Conservation (phyloP, 2,329 filamentous ascomycete genomes). For the Beauveria scarabaeidicola region DNA sequence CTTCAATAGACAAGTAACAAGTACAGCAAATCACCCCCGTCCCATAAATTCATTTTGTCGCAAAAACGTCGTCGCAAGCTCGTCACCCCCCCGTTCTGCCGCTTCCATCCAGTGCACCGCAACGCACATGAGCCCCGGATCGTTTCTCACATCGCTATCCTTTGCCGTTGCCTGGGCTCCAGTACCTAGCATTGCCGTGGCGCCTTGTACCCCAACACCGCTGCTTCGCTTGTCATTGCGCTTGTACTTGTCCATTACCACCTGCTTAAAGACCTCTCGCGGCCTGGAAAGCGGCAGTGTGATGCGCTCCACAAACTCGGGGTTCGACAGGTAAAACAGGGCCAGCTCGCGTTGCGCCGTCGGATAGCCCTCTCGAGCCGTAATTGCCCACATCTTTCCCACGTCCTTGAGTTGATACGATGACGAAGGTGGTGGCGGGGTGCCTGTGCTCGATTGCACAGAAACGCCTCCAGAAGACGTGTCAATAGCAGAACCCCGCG, state of each 20-base stretch:
- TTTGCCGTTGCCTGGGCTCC: conserved; percentile 18
- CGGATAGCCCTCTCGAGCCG: conserved; percentile 76
- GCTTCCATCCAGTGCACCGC: conserved; percentile 97
- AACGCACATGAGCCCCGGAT: conserved; percentile 84
- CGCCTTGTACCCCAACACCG: conserved; percentile 16
- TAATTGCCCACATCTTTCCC: conserved; percentile 83
- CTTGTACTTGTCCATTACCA: conserved; percentile 66
- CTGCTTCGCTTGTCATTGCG: conserved; percentile 25
- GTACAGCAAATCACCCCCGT: conserved; percentile 18
- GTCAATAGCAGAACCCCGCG: conserved; percentile 39
- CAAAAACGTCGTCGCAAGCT: conserved; percentile 73
- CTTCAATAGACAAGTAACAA: neutral
- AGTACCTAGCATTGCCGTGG: conserved; percentile 13
- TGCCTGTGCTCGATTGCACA: conserved; percentile 29
- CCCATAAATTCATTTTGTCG: conserved; percentile 50
- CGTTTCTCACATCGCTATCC: conserved; percentile 53
- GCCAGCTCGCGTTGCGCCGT: conserved; percentile 88
- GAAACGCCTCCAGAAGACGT: conserved; percentile 20
- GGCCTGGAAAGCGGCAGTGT: conserved; percentile 78
- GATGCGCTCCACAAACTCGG: conserved; percentile 71
- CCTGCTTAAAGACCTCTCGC: conserved; percentile 81
- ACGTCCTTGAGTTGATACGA: conserved; percentile 71
- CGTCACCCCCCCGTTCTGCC: conserved; percentile 77
- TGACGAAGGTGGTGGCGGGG: conserved; percentile 42
- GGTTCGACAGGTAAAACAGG: conserved; percentile 86